A percentile compares a stretch with the other conserved stretches of the same genome.
These are phyloP conservation scores for Citrus glauca DNA, from an alignment of 345 rosid species.

Conservation along the genomic window DNA sequence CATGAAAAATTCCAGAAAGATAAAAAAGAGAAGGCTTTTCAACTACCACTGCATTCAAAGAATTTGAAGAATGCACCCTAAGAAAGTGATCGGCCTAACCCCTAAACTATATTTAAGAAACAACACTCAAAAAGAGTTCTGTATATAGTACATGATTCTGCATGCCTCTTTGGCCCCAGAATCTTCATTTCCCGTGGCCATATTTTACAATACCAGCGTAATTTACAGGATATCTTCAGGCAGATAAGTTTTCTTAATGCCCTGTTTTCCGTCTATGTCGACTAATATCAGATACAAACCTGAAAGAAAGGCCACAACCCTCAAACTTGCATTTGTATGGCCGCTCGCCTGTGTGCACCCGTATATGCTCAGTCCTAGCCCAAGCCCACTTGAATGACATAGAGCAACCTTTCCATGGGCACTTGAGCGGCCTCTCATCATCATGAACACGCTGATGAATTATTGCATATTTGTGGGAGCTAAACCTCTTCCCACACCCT, in stretches of 20 bases:
- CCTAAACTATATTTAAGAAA: slow-evolving; percentile 18
- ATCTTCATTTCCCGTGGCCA: slow-evolving; percentile 14
- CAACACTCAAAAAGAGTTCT: slow-evolving; percentile 10
- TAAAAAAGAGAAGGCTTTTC: not conserved
- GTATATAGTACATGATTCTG: slow-evolving; percentile 15
- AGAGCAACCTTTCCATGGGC: slow-evolving; percentile 90
- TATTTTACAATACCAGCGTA: slow-evolving; percentile 12
- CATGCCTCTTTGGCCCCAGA: slow-evolving; percentile 13
- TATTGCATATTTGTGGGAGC: slow-evolving; percentile 74
- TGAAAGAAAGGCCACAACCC: slow-evolving; percentile 79
- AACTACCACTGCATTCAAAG: slow-evolving; percentile 25
- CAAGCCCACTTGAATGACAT: slow-evolving; percentile 98
- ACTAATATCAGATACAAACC: slow-evolving; percentile 93
- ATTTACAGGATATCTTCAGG: slow-evolving; percentile 21
- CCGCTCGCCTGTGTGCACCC: slow-evolving; percentile 91
- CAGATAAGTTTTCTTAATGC: slow-evolving; percentile 48
- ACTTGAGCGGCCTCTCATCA: slow-evolving; percentile 77
- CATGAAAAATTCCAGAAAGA: not conserved
- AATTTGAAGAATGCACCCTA: slow-evolving; percentile 20
- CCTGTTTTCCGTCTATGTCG: slow-evolving; percentile 92
- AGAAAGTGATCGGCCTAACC: slow-evolving; percentile 23
- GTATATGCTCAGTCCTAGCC: slow-evolving; percentile 98
- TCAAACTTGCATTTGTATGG: slow-evolving; percentile 84
- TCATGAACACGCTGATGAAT: slow-evolving; percentile 91
- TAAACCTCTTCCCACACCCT: slow-evolving; percentile 80